Base-by-base conservation (phyloP, 164 flowering plant species). In the Magnolia sinica region DNA sequence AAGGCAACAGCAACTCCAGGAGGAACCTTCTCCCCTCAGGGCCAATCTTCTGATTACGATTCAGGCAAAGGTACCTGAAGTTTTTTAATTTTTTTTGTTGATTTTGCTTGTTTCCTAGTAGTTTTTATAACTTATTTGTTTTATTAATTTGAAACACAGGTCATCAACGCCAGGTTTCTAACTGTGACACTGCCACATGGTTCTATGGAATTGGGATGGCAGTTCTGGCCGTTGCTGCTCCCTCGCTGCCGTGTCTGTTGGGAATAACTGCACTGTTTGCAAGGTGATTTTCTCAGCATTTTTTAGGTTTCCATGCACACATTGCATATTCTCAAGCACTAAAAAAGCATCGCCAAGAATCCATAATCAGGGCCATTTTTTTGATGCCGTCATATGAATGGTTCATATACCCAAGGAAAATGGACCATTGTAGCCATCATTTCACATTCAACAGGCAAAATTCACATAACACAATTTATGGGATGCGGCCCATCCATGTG, bases 141-240 rank as follows among this genome's bases (percentile, higher is more conserved):
- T 16, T 3, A 68, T 52, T 23, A 20, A 29, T 13, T 70, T 58
- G n/a, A 80, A 50, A 79, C 68, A 18, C 85, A 96, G 99, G 94
- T 83, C 98, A 94, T 86, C 90, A 85, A 71, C 87, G 87, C 66
- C 91, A 82, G 77, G 80, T 74, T n/a, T 84, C 91, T 18, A 81
- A 83, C 73, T 91, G 94, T 84, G 91, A 92, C 79, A 61, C 70
- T 76, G 83, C 87, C 67, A 37, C 89, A 22, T 86, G 88, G 86
- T 90, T 81, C 81, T 96, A 92, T 70, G 91, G 95, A 63, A 73
- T 90, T 68, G 96, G 95, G 73, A 91, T 94, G 98, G 94, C 91
- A 59, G 80, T 88, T 80, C 83, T 94, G 81, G 97, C 97, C 61
- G 74, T 92, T 80, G 86, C 82, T 70, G 83, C 85, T 64, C 97